Percentiles rank a stretch among this genome's conserved stretches.
phyloP scores from a whole-genome alignment of 768 basidiomycete genomes.

The Panellus pusillus region DNA sequence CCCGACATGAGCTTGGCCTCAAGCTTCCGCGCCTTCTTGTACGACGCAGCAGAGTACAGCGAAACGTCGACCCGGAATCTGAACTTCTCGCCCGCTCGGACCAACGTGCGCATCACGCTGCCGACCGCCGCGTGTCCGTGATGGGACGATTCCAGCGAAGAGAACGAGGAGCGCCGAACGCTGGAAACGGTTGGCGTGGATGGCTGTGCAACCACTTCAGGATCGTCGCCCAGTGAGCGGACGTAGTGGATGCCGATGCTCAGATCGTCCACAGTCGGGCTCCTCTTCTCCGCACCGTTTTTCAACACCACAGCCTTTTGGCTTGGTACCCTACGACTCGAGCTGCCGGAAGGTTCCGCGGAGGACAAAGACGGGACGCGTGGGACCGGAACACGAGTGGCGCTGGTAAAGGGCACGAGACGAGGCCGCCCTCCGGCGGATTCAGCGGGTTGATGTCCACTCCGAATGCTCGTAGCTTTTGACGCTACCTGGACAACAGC shows the following conservation, averaged over 20 bases:
- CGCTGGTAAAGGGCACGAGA: constrained; percentile 70
- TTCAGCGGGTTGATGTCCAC: constrained; percentile 35
- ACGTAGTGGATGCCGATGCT: constrained; percentile 71
- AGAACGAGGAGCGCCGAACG: constrained; percentile 54
- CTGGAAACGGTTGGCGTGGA: constrained; percentile 38
- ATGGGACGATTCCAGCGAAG: constrained; percentile 62
- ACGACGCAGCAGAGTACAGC: constrained; percentile 22
- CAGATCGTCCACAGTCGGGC: constrained; percentile 61
- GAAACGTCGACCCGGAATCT: constrained; percentile 53
- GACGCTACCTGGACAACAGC: constrained; percentile 48
- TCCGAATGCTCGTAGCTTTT: constrained; percentile 55
- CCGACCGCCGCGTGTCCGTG: constrained; percentile 37
- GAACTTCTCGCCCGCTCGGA: constrained; percentile 59
- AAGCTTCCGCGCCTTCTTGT: constrained; percentile 34
- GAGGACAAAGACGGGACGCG: constrained; percentile 38
- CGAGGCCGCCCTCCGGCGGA: constrained; percentile 47
- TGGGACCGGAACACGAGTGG: constrained; percentile 64
- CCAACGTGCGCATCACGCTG: constrained; percentile 44
- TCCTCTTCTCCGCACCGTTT: constrained; percentile 34
- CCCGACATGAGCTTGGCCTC: constrained; percentile 54
- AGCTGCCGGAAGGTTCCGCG: constrained; percentile 25
- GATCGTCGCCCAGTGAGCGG: constrained; percentile 62
- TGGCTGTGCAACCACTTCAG: constrained; percentile 28
- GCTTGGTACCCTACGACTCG: constrained; percentile 51
- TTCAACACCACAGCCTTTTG: constrained; percentile 64